Conservation (phyloP, 768 basidiomycete genomes). For the Daedaleopsis sinensis region DNA sequence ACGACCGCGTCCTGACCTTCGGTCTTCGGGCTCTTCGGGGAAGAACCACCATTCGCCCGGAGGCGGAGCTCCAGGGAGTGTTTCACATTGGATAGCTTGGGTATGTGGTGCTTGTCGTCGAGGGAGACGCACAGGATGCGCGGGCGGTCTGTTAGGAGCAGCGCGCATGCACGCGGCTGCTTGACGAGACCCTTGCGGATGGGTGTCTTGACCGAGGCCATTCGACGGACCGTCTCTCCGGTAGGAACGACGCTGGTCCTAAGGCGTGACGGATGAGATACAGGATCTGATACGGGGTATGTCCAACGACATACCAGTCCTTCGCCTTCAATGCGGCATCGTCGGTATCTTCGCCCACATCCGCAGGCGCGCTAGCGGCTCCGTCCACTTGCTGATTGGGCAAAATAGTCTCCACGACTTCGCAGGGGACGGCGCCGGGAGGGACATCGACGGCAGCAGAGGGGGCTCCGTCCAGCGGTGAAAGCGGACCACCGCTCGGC, state of each 20-base stretch:
- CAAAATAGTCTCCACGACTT: not conserved
- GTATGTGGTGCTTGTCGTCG: not conserved
- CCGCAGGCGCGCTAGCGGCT: not conserved
- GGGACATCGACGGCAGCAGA: not conserved
- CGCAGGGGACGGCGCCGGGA: not conserved
- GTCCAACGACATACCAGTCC: not conserved
- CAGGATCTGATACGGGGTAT: no score
- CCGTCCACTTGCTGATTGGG: not conserved
- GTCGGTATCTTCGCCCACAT: not conserved
- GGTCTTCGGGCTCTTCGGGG: not conserved
- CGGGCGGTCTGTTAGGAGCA: constrained; percentile 9
- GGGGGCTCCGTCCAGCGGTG: not conserved
- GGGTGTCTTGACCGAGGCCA: not conserved
- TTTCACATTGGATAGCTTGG: constrained; percentile 7
- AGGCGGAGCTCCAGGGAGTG: not conserved
- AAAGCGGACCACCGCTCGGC: constrained; percentile 3
- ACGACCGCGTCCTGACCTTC: not conserved
- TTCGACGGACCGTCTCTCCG: constrained; percentile 4
- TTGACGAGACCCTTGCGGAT: constrained; percentile 12
- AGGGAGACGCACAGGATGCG: constrained; percentile 9
- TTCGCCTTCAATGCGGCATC: constrained; percentile 5
- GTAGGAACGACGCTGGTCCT: constrained; percentile 10
- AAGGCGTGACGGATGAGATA: not conserved
- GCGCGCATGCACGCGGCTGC: constrained; percentile 9
- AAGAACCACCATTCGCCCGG: not conserved